Evolutionary conservation across 768 basidiomycete species (phyloP), one percentile per base, ranked within the genome.

Genomic region (Russula brevipes): DNA sequence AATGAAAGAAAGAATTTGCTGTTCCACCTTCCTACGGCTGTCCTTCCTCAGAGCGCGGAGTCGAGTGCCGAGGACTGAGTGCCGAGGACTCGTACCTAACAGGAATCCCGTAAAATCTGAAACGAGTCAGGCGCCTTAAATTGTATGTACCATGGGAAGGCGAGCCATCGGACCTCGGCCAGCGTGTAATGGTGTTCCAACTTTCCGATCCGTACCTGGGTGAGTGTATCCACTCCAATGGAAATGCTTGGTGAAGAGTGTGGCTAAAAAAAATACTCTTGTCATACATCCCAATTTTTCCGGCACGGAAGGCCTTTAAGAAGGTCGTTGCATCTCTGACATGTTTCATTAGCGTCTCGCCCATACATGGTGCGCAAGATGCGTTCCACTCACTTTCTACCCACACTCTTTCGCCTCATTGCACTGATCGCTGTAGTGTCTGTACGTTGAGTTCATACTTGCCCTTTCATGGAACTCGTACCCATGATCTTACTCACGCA

Each of bases 301-400:
- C 38, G 51, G 45, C 30, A 36, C 44, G 16, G 42, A 46, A 30
- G 44, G 24, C 42, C 30, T 57, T 52, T 63, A 63, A 63, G 61
- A 57, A 58, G 14, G 45, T 51, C 17, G 33, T 24, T 57, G 19
- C 14, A n/a, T 39, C 24, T 14, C 42, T 10, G n/a, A 31, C 51
- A 17, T 31, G 57, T 24, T 4, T 16, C 44, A 38, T 53, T 11
- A 47, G 14, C 44, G 8, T 54, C 44, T 53, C 51, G 2, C 54
- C 51, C 57, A 53, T 10, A 58, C 30, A 33, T 41, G 35, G 56
- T 39, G 56, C 36, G 44, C 51, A 59, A 52, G 61, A 63, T 63
- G 61, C 50, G 45, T 38, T 7, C 36, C 56, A 63, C 50, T 35
- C 33, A 24, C 56, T 8, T 59, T 35, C 19, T 35, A 42, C 51